These are phyloP conservation scores for Elongisporangium anandrum DNA, from an alignment of 352 stramenopile genomes.

Conservation along the genomic window DNA sequence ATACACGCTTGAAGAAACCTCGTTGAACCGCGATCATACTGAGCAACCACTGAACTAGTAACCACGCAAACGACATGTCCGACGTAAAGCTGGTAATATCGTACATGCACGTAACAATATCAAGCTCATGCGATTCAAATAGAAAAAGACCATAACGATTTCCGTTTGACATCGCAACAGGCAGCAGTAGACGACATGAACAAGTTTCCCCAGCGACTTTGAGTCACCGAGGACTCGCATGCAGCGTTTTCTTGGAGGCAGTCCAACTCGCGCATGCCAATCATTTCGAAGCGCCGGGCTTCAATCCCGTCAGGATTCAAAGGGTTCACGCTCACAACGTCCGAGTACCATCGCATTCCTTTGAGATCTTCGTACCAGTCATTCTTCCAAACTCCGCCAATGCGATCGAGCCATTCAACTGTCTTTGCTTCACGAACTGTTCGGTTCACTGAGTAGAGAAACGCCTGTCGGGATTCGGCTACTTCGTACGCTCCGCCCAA, in stretches of 20 bases:
- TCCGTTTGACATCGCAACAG: not conserved
- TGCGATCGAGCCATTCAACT: conserved; percentile 23
- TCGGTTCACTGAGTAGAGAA: conserved; percentile 8
- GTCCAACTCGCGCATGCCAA: not conserved
- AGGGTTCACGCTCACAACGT: not conserved
- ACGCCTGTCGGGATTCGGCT: too few species aligned
- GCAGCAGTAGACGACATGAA: not conserved
- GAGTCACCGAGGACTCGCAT: not conserved
- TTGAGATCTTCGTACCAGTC: conserved; percentile 6
- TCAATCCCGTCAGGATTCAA: not conserved
- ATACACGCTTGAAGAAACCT: conserved; percentile 13
- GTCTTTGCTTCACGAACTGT: conserved; percentile 24
- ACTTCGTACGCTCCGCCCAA: conserved; percentile 13
- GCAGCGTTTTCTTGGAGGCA: not conserved
- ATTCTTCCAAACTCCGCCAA: conserved; percentile 4
- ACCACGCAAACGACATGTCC: conserved; percentile 26
- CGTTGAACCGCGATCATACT: conserved; percentile 29
- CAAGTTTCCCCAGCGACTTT: not conserved
- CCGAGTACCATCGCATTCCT: conserved; percentile 1
- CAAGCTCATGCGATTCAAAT: conserved; percentile 8
- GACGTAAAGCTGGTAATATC: conserved; percentile 17
- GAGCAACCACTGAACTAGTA: conserved; percentile 38
- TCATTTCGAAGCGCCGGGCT: conserved; percentile 1
- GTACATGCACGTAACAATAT: conserved; percentile 8
- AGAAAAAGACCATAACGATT: conserved; percentile 33